Conservation (phyloP, 208 protist genomes). For the Leishmania gerbilli region DNA sequence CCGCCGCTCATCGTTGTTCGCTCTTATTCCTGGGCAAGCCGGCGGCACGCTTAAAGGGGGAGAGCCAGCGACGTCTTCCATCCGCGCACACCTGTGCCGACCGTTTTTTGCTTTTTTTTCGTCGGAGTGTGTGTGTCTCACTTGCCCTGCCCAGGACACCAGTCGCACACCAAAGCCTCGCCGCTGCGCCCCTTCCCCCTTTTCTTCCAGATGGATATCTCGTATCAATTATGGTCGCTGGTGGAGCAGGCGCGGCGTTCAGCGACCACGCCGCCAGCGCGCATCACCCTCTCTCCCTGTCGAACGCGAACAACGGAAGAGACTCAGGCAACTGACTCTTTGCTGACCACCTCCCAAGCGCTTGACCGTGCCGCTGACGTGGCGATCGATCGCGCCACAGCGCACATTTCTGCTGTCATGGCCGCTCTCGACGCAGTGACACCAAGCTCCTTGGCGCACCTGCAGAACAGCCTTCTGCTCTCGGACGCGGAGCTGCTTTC, state of each 20-base stretch:
- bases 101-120: background rate
- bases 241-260: conserved; percentile 10
- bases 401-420: conserved; percentile 28
- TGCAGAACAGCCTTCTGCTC: conserved; percentile 66
- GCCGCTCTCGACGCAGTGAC: conserved; percentile 48
- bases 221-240: conserved; percentile 22
- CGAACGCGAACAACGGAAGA: background rate
- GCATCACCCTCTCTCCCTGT: background rate
- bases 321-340: conserved; percentile 11
- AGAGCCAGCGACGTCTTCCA: background rate
- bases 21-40: background rate
- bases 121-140: background rate
- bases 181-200: background rate
- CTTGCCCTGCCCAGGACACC: background rate
- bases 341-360: conserved; percentile 20
- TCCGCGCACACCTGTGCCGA: background rate
- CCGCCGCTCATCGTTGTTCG: background rate
- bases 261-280: background rate
- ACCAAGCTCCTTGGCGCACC: conserved; percentile 30
- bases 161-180: background rate
- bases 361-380: conserved; percentile 2
- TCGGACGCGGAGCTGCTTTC: conserved; percentile 77
- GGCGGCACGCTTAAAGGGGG: background rate
- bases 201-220: conserved; percentile 14
- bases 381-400: conserved; percentile 13